Evolutionary conservation across 1,139 yeast species (phyloP), one percentile per base, ranked within the genome.

Genomic region (Kazachstania sp.): DNA sequence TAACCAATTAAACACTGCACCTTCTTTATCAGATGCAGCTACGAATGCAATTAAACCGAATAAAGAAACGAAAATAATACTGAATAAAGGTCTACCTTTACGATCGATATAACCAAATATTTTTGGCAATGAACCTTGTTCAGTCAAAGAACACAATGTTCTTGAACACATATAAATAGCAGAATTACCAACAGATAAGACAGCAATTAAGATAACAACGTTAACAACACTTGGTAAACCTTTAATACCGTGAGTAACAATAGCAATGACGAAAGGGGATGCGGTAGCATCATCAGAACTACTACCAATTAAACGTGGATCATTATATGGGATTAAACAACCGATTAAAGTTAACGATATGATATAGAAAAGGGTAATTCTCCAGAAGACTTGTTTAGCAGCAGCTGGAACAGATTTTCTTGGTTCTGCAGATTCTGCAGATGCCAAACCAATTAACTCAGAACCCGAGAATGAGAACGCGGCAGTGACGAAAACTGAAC

Each of bases 361-460:
- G 48, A 77, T 66, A 67, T 81, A 82, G 64, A 81, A 82, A 35
- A 81, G 64, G 32, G 77, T 68, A 47, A 82, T 78, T 73, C 87
- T 77, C 85, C 86, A 81, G 59, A 81, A 80, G 4, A 79, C 86
- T 62, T 79, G 84, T 61, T 81, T 82, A 42, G 83, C 79, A 40
- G 95, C 95, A 55, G 72, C 72, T 45, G 95, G 95, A 46, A 86
- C 69, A 32, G 85, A 65, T 59, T 73, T 75, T 61, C 84, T 74
- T 52, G 96, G 95, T 66, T 86, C 82, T 45, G 70, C 73, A 37
- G 95, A 78, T 70, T 88, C 97, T 16, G 95, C 87, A 47, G 95
- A 86, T 23, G 95, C 94, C 55, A 88, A 71, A 54, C 95, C 95
- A 51, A 84, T 83, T 60, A 84, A 70, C 68, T 86, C 95, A 48